Percentiles rank a stretch among this genome's conserved stretches.
phyloP scores from a whole-genome alignment of 2,329 filamentous ascomycete species.

The Blumeria graminis region DNA sequence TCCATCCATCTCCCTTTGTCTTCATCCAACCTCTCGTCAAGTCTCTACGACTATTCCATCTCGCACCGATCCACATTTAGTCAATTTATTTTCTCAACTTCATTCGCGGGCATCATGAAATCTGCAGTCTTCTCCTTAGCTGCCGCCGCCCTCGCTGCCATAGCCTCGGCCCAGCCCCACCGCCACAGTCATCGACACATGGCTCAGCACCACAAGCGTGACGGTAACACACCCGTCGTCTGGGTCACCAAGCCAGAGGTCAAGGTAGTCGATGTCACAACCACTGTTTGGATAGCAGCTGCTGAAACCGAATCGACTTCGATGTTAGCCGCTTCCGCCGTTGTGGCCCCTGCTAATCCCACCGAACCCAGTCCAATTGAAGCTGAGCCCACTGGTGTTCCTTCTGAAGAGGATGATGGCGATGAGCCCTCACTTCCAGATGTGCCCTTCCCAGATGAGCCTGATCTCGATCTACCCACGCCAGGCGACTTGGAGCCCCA shows the following conservation, averaged over 20 bases:
- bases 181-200: constrained; percentile 14
- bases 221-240: constrained; percentile 16
- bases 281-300: constrained; percentile 19
- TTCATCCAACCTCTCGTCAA: background rate
- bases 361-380: background rate
- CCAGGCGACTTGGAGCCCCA: background rate
- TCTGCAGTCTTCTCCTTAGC: constrained; percentile 14
- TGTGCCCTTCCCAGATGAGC: background rate
- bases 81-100: background rate
- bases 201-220: constrained; percentile 10
- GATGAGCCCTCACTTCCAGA: background rate
- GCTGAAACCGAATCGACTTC: constrained; percentile 6
- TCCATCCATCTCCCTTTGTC: background rate
- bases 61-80: background rate
- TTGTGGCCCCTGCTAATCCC: background rate
- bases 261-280: constrained; percentile 19
- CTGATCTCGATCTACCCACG: background rate
- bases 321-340: background rate
- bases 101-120: background rate
- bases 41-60: background rate
- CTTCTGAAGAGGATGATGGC: background rate
- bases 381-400: background rate
- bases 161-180: constrained; percentile 15
- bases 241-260: constrained; percentile 25
- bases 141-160: constrained; percentile 11